phyloP scores from a whole-genome alignment of 768 basidiomycete species.

The Candolleomyces eurysporus region DNA sequence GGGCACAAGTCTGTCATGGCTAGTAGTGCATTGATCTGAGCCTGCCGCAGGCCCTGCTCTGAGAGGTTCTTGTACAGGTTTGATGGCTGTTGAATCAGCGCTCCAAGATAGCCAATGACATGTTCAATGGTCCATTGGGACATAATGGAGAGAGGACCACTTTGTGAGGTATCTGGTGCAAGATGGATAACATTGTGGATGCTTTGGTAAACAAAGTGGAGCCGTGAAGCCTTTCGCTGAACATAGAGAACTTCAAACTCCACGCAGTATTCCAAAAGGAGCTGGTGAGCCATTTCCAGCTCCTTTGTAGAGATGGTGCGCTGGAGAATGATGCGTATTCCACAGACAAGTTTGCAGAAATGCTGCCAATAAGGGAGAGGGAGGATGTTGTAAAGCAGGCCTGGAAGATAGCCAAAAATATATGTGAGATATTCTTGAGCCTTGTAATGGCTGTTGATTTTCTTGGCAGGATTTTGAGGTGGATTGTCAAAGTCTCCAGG shows the following conservation, averaged over 20 bases:
- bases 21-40: constrained; percentile 17
- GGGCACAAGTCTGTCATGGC: too few relatives aligned
- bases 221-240: background rate
- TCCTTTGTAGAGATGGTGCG: constrained; percentile 15
- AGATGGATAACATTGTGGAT: constrained; percentile 19
- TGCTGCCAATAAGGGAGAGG: constrained; percentile 23
- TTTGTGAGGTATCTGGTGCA: constrained; percentile 14
- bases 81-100: constrained; percentile 24
- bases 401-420: constrained; percentile 32
- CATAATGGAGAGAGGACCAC: constrained; percentile 8
- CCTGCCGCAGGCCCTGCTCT: constrained; percentile 13
- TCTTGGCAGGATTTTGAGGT: constrained; percentile 29
- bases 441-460: constrained; percentile 37
- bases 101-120: constrained; percentile 26
- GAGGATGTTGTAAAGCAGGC: constrained; percentile 24
- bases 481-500: constrained; percentile 23
- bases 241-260: constrained; percentile 2
- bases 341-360: too few relatives aligned
- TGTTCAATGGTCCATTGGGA: constrained; percentile 24
- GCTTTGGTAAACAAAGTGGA: constrained; percentile 4
- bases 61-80: constrained; percentile 27
- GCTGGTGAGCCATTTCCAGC: constrained; percentile 18
- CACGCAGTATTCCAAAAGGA: constrained; percentile 11
- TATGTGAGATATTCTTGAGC: constrained; percentile 32
- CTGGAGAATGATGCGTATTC: constrained; percentile 22